Conservation (phyloP, 139 green algal genomes). For the Coccomyxa sp. region DNA sequence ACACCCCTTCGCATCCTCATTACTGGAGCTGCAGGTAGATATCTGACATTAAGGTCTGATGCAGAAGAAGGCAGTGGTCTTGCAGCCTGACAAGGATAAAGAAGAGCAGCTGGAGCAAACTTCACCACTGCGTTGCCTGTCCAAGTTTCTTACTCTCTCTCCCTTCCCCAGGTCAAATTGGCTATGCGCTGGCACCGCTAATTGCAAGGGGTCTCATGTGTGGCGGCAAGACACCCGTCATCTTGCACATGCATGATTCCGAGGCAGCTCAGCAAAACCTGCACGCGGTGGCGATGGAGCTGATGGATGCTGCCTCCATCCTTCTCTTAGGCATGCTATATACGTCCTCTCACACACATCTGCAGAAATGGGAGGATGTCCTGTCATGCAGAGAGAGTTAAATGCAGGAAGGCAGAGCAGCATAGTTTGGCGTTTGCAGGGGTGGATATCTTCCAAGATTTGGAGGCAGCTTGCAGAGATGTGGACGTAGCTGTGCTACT, state of each 20-base stretch:
- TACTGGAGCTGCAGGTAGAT: neutral
- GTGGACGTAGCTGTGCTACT: neutral
- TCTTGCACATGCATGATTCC: neutral
- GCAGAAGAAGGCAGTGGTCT: no score
- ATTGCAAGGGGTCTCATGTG: neutral
- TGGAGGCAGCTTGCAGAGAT: neutral
- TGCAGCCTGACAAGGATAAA: no score
- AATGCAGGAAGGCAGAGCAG: no score
- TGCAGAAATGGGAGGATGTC: no score
- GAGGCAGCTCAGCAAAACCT: neutral
- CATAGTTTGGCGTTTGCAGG: neutral
- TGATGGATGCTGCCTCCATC: neutral
- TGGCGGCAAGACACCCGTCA: neutral
- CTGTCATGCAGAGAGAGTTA: no score
- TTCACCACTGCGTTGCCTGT: neutral
- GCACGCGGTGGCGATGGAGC: neutral
- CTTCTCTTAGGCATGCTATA: no score
- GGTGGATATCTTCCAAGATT: neutral
- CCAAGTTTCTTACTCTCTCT: neutral
- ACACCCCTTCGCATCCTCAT: neutral
- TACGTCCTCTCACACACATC: no score
- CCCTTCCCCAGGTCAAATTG: neutral
- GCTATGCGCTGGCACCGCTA: neutral
- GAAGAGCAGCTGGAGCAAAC: neutral
- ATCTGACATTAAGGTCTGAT: no score